These are phyloP conservation scores for Thalassia testudinum DNA, from an alignment of 116 monocot species.

Conservation along the genomic window DNA sequence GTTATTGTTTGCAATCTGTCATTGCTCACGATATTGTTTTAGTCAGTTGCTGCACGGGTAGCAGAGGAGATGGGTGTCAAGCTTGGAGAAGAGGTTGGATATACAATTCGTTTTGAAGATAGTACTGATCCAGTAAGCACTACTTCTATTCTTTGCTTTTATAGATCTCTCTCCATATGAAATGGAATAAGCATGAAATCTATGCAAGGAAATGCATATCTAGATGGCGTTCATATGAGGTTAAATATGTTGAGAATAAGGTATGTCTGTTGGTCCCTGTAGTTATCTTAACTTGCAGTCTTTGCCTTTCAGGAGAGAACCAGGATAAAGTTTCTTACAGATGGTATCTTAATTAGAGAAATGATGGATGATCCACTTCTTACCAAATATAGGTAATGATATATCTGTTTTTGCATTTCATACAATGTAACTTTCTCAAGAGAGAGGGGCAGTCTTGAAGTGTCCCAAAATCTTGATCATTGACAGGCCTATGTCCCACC, in stretches of 20 bases:
- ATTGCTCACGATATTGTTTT: background rate
- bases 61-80: slow-evolving; percentile 96
- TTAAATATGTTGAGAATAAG: background rate
- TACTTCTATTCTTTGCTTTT: background rate
- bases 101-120: slow-evolving; percentile 92
- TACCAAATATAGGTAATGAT: slow-evolving; percentile 76
- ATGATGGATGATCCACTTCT: slow-evolving; percentile 98
- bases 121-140: slow-evolving; percentile 45
- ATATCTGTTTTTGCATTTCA: background rate
- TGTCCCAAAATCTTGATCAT: background rate
- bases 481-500: background rate
- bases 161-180: no score
- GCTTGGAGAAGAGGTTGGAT: slow-evolving; percentile 95
- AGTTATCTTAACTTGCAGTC: no score
- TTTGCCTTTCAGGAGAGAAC: slow-evolving; percentile 37
- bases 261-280: background rate
- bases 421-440: no score
- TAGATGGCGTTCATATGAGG: background rate
- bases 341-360: slow-evolving; percentile 92
- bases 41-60: slow-evolving; percentile 88
- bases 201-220: no score
- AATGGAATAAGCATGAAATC: no score
- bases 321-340: slow-evolving; percentile 89
- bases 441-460: no score
- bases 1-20: no score